Conservation (phyloP, 2,329 filamentous ascomycete genomes). For the Colletotrichum costaricense region DNA sequence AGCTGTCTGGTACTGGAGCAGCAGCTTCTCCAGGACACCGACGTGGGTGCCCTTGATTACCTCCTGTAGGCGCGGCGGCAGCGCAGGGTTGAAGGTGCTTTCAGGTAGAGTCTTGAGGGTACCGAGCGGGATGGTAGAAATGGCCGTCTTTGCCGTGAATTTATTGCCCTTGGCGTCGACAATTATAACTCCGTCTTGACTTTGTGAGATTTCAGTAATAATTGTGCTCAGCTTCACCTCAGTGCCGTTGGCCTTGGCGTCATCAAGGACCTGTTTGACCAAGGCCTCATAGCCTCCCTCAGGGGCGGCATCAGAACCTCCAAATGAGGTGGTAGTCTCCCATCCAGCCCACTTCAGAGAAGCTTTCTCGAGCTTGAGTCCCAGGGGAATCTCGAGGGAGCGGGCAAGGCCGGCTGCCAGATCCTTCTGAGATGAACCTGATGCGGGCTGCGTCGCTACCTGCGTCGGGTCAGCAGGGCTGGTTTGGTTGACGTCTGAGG, state of each 20-base stretch:
- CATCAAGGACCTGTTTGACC: constrained; percentile 25
- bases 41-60: constrained; percentile 30
- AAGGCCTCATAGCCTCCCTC: constrained; percentile 31
- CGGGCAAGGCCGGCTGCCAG: constrained; percentile 27
- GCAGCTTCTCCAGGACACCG: constrained; percentile 31
- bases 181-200: constrained; percentile 7
- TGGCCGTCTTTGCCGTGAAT: constrained; percentile 29
- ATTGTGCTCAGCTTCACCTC: constrained; percentile 28
- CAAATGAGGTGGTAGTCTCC: constrained; percentile 23
- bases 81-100: constrained; percentile 25
- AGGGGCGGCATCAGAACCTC: constrained; percentile 31
- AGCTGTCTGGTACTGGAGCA: constrained; percentile 27
- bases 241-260: constrained; percentile 25
- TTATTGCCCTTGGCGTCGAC: constrained; percentile 28
- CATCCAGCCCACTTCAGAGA: constrained; percentile 33
- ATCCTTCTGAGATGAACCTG: constrained; percentile 3
- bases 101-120: constrained; percentile 30
- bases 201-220: constrained; percentile 11
- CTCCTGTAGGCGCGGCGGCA: constrained; percentile 24
- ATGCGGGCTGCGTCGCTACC: neutral
- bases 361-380: constrained; percentile 32
- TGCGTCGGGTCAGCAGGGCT: neutral
- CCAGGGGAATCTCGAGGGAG: constrained; percentile 30
- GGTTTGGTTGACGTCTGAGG: neutral
- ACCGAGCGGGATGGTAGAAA: constrained; percentile 32